These are phyloP conservation scores for Lagenidium giganteum DNA, from an alignment of 352 stramenopile genomes.

Conservation along the genomic window DNA sequence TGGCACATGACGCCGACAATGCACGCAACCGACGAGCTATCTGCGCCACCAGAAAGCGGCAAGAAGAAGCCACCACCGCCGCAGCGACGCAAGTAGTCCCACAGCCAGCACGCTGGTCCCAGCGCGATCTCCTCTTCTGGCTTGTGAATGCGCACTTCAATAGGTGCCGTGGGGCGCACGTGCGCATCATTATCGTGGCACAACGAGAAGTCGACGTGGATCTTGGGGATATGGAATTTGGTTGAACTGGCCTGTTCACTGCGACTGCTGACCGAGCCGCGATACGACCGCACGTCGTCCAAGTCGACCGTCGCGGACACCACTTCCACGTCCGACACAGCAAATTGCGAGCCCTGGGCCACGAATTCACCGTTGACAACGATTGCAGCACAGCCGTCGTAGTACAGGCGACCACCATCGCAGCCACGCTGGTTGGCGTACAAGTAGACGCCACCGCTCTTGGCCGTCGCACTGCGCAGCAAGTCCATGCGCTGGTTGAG, in stretches of 20 bases:
- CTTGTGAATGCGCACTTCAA: conserved; percentile 75
- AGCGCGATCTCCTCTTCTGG: conserved; percentile 97
- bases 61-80: conserved; percentile 91
- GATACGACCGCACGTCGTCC: conserved; percentile 96
- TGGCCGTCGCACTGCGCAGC: conserved; percentile 88
- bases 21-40: conserved; percentile 94
- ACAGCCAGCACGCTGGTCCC: conserved; percentile 98
- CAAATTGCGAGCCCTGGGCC: conserved; percentile 96
- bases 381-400: conserved; percentile 97
- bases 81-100: conserved; percentile 96
- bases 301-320: conserved; percentile 97
- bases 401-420: conserved; percentile 96
- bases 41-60: conserved; percentile 94
- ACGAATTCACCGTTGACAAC: conserved; percentile 96
- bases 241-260: conserved; percentile 91
- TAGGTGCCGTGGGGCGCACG: conserved; percentile 25
- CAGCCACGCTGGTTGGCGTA: conserved; percentile 98
- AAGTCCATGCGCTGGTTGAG: conserved; percentile 89
- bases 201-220: conserved; percentile 70
- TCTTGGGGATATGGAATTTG: conserved; percentile 57
- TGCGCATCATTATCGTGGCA: conserved; percentile 50
- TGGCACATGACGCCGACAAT: conserved; percentile 99
- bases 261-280: conserved; percentile 89
- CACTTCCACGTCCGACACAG: conserved; percentile 94
- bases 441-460: conserved; percentile 98